Percentiles rank a stretch among this genome's conserved stretches.
Conservation (phyloP, 352 stramenopile species). For the Phytophthora pinifolia region DNA sequence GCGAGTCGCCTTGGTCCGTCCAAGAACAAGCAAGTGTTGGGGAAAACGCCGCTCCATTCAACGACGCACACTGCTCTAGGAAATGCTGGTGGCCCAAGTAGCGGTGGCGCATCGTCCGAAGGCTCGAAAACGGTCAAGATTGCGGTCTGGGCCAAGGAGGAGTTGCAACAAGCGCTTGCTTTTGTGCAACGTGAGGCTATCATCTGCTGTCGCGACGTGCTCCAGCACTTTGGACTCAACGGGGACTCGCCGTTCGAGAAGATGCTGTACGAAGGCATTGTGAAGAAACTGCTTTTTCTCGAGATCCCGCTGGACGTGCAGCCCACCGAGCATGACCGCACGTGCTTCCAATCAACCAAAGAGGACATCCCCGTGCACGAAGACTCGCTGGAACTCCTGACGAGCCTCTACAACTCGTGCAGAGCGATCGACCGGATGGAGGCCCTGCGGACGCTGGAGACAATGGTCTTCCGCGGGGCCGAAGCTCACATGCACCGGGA, state of each 20-base stretch:
- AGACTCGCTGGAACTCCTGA: constrained; percentile 63
- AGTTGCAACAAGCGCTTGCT: constrained; percentile 76
- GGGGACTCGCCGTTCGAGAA: constrained; percentile 75
- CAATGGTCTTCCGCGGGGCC: constrained; percentile 73
- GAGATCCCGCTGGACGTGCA: constrained; percentile 84
- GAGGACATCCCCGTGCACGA: constrained; percentile 82
- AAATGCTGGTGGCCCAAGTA: constrained; percentile 14
- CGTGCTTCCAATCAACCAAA: constrained; percentile 83
- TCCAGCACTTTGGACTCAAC: constrained; percentile 65
- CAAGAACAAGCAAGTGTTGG: constrained; percentile 42
- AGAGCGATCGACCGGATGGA: constrained; percentile 67
- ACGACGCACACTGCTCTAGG: constrained; percentile 11
- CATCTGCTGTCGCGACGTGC: constrained; percentile 69
- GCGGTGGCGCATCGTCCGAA: constrained; percentile 19
- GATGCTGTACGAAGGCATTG: constrained; percentile 73
- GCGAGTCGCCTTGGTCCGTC: constrained; percentile 26
- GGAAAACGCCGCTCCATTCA: constrained; percentile 19
- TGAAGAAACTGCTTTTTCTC: constrained; percentile 84
- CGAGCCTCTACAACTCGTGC: constrained; percentile 58
- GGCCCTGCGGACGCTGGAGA: constrained; percentile 70
- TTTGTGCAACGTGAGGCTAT: constrained; percentile 74
- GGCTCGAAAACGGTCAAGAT: constrained; percentile 61
- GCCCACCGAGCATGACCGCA: constrained; percentile 81
- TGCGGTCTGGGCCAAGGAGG: constrained; percentile 75
- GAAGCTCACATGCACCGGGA: constrained; percentile 81